phyloP scores from a whole-genome alignment of 1,284 basidiomycete species.

The Boletellus deceptivus region DNA sequence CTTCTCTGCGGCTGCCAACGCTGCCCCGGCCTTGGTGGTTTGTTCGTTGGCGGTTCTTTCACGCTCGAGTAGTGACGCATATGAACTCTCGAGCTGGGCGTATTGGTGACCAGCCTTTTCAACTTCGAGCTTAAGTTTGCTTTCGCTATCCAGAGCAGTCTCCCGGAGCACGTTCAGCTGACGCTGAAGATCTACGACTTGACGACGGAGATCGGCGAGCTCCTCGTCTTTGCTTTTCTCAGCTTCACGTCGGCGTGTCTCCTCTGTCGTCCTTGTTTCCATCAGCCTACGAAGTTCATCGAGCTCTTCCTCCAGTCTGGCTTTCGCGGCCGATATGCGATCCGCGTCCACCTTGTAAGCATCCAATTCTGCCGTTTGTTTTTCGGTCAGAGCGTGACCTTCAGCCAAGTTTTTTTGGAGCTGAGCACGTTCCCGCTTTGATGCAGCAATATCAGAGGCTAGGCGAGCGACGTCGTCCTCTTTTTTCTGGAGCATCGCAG shows the following conservation, averaged over 20 bases:
- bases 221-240: conserved; percentile 89
- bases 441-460: conserved; percentile 52
- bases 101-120: conserved; percentile 60
- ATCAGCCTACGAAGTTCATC: conserved; percentile 83
- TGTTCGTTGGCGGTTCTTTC: conserved; percentile 54
- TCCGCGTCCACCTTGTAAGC: conserved; percentile 63
- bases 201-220: conserved; percentile 68
- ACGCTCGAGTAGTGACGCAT: conserved; percentile 62
- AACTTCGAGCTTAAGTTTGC: conserved; percentile 66
- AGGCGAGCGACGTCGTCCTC: conserved; percentile 70
- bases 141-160: conserved; percentile 59
- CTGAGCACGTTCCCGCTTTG: conserved; percentile 53
- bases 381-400: conserved; percentile 68
- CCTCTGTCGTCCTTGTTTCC: conserved; percentile 85
- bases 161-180: conserved; percentile 61
- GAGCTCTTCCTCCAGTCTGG: conserved; percentile 76
- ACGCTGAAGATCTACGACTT: conserved; percentile 58
- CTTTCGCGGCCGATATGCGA: conserved; percentile 50
- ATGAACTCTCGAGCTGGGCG: conserved; percentile 52
- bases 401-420: conserved; percentile 62
- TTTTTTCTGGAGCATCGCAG: conserved; percentile 75
- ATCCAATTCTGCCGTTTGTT: conserved; percentile 63
- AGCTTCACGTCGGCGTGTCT: conserved; percentile 78
- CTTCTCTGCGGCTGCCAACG: conserved; percentile 67
- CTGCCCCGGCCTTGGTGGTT: conserved; percentile 50